These are phyloP conservation scores for Sarcodon sp. DNA, from an alignment of 768 basidiomycete genomes.

Conservation along the genomic window DNA sequence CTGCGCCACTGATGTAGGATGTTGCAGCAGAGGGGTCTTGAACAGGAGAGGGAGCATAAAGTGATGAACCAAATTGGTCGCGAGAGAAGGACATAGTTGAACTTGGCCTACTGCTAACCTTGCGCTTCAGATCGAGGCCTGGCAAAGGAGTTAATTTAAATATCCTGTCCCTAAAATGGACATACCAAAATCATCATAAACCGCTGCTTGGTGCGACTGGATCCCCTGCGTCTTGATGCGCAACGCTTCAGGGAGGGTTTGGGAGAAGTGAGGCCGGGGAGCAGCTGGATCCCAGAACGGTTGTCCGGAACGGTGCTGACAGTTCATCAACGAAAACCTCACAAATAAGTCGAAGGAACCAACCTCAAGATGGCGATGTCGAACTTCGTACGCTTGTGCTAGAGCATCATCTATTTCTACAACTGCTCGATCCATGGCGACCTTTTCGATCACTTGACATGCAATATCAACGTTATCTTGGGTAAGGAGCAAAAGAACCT, in stretches of 20 bases:
- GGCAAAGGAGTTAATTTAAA: neutral
- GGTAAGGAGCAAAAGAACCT: conserved; percentile 66
- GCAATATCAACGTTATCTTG: conserved; percentile 90
- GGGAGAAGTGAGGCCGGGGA: conserved; percentile 53
- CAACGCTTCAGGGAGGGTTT: conserved; percentile 76
- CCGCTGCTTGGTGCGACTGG: conserved; percentile 66
- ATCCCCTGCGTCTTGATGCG: conserved; percentile 77
- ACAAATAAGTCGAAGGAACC: neutral
- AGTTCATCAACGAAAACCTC: neutral
- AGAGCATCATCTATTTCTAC: conserved; percentile 91
- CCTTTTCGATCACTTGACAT: conserved; percentile 90
- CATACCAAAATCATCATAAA: conserved; percentile 93
- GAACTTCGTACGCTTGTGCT: conserved; percentile 63
- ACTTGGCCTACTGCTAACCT: conserved; percentile 47
- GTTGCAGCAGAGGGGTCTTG: conserved; percentile 2
- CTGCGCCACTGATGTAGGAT: conserved; percentile 49
- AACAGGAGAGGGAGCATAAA: conserved; percentile 51
- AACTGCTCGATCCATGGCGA: conserved; percentile 93
- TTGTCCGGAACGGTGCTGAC: conserved; percentile 50
- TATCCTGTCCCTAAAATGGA: conserved; percentile 2
- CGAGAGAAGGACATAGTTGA: conserved; percentile 61
- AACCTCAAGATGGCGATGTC: conserved; percentile 82
- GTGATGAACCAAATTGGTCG: conserved; percentile 26
- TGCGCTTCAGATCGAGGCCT: conserved; percentile 46
- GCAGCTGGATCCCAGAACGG: conserved; percentile 86